phyloP scores from a whole-genome alignment of 2,329 filamentous ascomycete species.

The Scedosporium apiospermum region DNA sequence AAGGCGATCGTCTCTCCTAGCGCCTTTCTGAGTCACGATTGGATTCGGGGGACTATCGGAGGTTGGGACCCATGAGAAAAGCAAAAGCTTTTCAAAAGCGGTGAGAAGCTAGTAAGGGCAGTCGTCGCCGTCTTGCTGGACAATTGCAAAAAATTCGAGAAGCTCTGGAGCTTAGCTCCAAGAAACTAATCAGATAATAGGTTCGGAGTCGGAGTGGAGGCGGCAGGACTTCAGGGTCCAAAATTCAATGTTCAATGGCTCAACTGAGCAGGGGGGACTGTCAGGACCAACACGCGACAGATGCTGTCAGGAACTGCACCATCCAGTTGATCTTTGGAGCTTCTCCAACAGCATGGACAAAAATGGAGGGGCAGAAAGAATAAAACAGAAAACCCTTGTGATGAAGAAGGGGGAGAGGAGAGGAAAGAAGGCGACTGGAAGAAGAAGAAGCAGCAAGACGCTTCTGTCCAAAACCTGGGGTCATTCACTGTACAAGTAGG shows the following conservation, averaged over 20 bases:
- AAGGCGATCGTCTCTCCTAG: not conserved
- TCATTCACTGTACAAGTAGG: not conserved
- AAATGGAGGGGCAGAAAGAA: conserved; percentile 8
- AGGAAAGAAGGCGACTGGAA: conserved; percentile 5
- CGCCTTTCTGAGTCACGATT: not conserved
- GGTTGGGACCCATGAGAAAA: not conserved
- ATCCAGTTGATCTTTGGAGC: not conserved
- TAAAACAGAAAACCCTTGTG: not conserved
- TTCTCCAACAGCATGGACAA: not conserved
- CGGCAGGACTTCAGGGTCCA: not conserved
- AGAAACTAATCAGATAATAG: conserved; percentile 9
- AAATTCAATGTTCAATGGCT: not conserved
- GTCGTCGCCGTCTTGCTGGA: too few species aligned
- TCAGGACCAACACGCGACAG: not conserved
- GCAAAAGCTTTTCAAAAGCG: not conserved
- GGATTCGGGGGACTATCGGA: not conserved
- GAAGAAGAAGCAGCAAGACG: not conserved
- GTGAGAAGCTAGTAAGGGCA: not conserved
- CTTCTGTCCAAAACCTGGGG: conserved; percentile 5
- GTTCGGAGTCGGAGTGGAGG: not conserved
- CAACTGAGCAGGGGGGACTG: not conserved
- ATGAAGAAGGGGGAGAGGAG: conserved; percentile 6
- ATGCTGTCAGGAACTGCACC: not conserved
- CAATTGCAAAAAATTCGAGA: not conserved
- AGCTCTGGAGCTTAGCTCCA: not conserved